Evolutionary conservation across 441 rosid genomes (phyloP), one percentile per base, ranked within the genome.

Genomic region (Daphne laureola): DNA sequence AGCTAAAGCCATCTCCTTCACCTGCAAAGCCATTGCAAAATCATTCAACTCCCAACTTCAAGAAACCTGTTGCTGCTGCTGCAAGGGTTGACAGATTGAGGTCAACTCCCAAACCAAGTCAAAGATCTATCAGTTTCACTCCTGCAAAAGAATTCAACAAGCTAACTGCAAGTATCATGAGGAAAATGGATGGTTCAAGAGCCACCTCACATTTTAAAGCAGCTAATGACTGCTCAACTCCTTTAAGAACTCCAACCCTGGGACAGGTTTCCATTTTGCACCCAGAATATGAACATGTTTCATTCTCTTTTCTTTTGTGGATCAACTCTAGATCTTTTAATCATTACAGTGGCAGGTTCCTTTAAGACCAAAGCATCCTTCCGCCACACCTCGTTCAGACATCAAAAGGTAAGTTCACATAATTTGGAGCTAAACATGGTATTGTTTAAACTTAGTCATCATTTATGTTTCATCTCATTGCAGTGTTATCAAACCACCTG

Each of bases 141-240:
- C 78, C 82, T 41, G 66, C 65, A 1, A 74, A 66, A 63, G 82
- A 79, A 69, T 1, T 74, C 46, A 71, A 65, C 53, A 69, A 52
- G 60, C 48, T 69, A 45, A 74, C 83, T 53, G 67, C 88, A 44
- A 51, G 65, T 44, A 71, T 78, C 38, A 74, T 75, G 61, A 46
- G 66, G 70, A 87, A 78, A 69, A 71, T 77, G 26, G 96, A 81
- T 61, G 65, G 75, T 56, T 75, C 87, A 47, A 80, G 80, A 69
- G 59, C 55, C 41, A 46, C 59, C 59, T 49, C 67, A 16, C 50
- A n/a, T 67, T 71, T 78, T 41, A 78, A 74, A 41, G 67, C 71
- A 67, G 51, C 69, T 16, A 85, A 71, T 65, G 86, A 80, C 14
- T 74, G 73, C 73, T 62, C 78, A 49, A 82, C 83, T 58, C 95